Percentiles rank a stretch among this genome's conserved stretches.
These are phyloP conservation scores for Aegilops bicornis DNA, from an alignment of 176 grass and related monocot species.

Conservation along the genomic window DNA sequence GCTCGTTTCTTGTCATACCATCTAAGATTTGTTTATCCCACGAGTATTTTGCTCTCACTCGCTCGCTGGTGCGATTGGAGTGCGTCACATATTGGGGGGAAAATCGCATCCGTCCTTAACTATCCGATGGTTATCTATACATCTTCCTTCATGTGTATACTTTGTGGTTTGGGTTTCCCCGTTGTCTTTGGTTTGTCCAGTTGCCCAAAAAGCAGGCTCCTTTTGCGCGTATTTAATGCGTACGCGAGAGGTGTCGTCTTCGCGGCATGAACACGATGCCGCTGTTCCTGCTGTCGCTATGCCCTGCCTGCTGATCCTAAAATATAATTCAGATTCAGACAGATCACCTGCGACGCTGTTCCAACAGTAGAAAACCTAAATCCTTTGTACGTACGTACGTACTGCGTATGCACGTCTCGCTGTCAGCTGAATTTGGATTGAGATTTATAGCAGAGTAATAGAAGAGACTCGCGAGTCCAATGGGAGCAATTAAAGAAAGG, in stretches of 20 bases:
- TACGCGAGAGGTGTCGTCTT: neutral
- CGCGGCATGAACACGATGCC: neutral
- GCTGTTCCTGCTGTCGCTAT: neutral
- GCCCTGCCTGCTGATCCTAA: neutral
- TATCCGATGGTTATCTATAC: constrained; percentile 10
- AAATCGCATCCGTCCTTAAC: neutral
- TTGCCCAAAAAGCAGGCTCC: constrained; percentile 5
- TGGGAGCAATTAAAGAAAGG: neutral
- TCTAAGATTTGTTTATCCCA: neutral
- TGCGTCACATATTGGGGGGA: neutral
- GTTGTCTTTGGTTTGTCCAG: neutral
- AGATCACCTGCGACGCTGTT: neutral
- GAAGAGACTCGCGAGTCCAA: neutral
- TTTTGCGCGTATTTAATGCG: constrained; percentile 16
- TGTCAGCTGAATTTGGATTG: neutral
- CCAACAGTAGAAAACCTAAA: constrained; percentile 1
- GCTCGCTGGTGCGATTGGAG: constrained; percentile 9
- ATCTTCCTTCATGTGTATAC: neutral
- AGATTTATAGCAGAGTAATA: neutral
- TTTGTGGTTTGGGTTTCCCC: neutral
- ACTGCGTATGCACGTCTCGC: neutral
- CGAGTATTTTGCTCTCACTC: neutral
- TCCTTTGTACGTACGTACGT: neutral
- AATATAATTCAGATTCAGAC: neutral
- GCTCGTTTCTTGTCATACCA: neutral